Percentiles rank a stretch among this genome's conserved stretches.
phyloP scores from a whole-genome alignment of 345 rosid genomes.

The Cardamine occulta region DNA sequence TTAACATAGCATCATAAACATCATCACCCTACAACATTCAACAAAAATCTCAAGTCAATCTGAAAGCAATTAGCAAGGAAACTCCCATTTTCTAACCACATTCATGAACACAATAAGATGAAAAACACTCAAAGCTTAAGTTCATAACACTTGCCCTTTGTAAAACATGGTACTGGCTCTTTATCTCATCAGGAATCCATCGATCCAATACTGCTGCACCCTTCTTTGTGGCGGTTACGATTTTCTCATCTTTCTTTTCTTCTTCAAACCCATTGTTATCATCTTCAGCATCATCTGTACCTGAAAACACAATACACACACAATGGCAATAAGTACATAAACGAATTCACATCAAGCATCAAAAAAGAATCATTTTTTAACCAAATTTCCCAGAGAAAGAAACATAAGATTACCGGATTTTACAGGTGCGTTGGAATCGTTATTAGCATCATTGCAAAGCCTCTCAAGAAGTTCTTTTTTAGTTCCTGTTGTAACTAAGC shows the following conservation, averaged over 20 bases:
- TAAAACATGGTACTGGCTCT: conserved; percentile 75
- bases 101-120: neutral
- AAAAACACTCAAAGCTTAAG: conserved; percentile 5
- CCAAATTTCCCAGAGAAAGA: neutral
- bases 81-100: conserved; percentile 12
- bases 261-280: conserved; percentile 11
- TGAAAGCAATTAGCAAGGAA: neutral
- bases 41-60: conserved; percentile 23
- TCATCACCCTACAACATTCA: conserved; percentile 63
- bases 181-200: conserved; percentile 75
- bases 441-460: conserved; percentile 52
- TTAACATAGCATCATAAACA: conserved; percentile 81
- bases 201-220: conserved; percentile 85
- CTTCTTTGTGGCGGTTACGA: conserved; percentile 69
- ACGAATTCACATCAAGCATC: neutral
- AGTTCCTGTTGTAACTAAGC: conserved; percentile 62
- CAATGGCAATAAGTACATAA: neutral
- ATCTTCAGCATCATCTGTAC: conserved; percentile 41
- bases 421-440: conserved; percentile 7
- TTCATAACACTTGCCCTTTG: conserved; percentile 47
- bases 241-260: conserved; percentile 53
- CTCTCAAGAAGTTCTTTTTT: conserved; percentile 69
- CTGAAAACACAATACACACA: conserved; percentile 15
- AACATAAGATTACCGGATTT: conserved; percentile 18
- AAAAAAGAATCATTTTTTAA: neutral